Conservation (phyloP, 192 early-diverging fungal genomes). For the Podochytrium sp. region DNA sequence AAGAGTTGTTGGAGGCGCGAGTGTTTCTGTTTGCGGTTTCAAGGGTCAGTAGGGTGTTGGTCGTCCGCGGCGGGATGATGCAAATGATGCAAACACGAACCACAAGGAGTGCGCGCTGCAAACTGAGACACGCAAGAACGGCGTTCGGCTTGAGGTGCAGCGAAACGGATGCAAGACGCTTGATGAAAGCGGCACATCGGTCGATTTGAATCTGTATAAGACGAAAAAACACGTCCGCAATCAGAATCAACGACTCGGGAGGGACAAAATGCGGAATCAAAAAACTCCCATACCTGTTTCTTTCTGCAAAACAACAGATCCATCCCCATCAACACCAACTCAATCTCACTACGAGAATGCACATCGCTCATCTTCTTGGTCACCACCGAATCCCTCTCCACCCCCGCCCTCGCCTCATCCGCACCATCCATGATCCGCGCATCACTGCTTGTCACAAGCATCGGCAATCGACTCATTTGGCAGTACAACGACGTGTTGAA, state of each 20-base stretch:
- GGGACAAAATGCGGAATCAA: background rate
- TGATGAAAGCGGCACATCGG: constrained; percentile 86
- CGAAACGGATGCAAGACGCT: constrained; percentile 74
- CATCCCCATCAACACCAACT: constrained; percentile 80
- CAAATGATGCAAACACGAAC: too few species aligned
- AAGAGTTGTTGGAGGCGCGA: constrained; percentile 66
- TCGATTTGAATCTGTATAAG: constrained; percentile 73
- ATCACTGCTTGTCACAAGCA: constrained; percentile 39
- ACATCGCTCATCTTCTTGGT: constrained; percentile 19
- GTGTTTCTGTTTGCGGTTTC: constrained; percentile 53
- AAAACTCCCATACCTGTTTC: constrained; percentile 44
- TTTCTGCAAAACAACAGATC: constrained; percentile 87
- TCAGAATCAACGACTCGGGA: too few species aligned
- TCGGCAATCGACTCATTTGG: constrained; percentile 70
- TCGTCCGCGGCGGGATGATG: too few species aligned
- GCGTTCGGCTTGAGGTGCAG: constrained; percentile 79
- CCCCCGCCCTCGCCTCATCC: constrained; percentile 41
- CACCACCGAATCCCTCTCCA: constrained; percentile 10
- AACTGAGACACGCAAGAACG: constrained; percentile 68
- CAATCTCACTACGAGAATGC: constrained; percentile 68
- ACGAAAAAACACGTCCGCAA: too few species aligned
- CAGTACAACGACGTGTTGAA: constrained; percentile 88
- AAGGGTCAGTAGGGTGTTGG: constrained; percentile 18
- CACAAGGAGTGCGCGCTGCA: constrained; percentile 65
- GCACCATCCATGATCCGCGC: constrained; percentile 50